Percentiles rank a stretch among this genome's conserved stretches.
Evolutionary conservation across 208 protist genomes (phyloP).

Genomic region (Blastocrithidia nonstop): DNA sequence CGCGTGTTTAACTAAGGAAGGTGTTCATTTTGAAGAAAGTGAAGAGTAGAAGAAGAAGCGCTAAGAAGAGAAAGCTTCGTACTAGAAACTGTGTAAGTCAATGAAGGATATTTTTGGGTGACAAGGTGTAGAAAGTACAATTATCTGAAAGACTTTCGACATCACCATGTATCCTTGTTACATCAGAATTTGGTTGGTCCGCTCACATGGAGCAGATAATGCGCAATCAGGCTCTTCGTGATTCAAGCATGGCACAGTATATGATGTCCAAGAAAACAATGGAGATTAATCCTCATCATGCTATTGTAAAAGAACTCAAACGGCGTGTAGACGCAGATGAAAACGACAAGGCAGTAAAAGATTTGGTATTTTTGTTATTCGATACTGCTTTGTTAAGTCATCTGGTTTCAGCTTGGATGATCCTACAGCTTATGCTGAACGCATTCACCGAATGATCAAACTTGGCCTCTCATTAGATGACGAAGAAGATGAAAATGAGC

Average conservation of each 20-base stretch:
- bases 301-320: slow-evolving; percentile 92
- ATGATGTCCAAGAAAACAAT: slow-evolving; percentile 98
- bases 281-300: slow-evolving; percentile 96
- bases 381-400: slow-evolving; percentile 95
- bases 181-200: slow-evolving; percentile 96
- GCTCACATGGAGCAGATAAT: slow-evolving; percentile 99
- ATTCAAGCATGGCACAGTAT: slow-evolving; percentile 92
- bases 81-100: slow-evolving; percentile 90
- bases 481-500: slow-evolving; percentile 24
- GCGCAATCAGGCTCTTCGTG: slow-evolving; percentile 97
- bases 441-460: slow-evolving; percentile 98
- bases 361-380: slow-evolving; percentile 96
- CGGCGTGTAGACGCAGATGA: slow-evolving; percentile 88
- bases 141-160: slow-evolving; percentile 89
- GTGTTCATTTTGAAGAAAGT: slow-evolving; percentile 91
- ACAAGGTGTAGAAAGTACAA: slow-evolving; percentile 98
- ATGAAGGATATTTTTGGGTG: slow-evolving; percentile 98
- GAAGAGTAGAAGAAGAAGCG: slow-evolving; percentile 95
- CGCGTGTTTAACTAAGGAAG: slow-evolving; percentile 98
- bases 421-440: slow-evolving; percentile 82
- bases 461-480: slow-evolving; percentile 92
- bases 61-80: slow-evolving; percentile 90
- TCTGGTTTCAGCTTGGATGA: slow-evolving; percentile 98
- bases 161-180: slow-evolving; percentile 97
- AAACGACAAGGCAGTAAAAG: slow-evolving; percentile 95